phyloP scores from a whole-genome alignment of 345 rosid genomes.

The Eucalyptus decipiens region DNA sequence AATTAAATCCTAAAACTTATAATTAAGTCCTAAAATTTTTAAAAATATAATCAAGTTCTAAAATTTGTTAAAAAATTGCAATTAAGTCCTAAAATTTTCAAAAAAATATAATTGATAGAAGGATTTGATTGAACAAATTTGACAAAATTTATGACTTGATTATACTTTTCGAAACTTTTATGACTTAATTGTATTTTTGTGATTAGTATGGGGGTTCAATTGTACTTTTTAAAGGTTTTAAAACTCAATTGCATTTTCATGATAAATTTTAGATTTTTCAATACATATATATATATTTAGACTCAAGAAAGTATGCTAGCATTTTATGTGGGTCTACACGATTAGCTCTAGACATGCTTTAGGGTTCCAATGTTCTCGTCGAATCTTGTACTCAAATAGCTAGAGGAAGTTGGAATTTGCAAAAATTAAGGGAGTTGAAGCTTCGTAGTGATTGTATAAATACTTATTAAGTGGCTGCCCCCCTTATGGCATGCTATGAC shows the following conservation, averaged over 20 bases:
- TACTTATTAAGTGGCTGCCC: neutral
- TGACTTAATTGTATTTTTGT: neutral
- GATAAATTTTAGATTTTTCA: too few species aligned
- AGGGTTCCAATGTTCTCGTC: neutral
- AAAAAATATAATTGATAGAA: accelerated
- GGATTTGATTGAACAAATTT: too few species aligned
- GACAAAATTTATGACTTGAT: accelerated
- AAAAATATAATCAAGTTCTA: too few species aligned
- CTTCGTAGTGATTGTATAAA: neutral
- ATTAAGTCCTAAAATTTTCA: accelerated
- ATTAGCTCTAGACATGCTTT: neutral
- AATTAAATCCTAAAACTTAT: too few species aligned
- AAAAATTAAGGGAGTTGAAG: neutral
- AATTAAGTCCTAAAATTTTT: too few species aligned
- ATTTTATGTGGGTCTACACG: neutral
- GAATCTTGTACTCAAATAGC: neutral
- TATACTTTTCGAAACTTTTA: too few species aligned
- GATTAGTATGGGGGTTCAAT: too few species aligned
- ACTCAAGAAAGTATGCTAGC: neutral
- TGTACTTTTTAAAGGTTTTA: too few species aligned
- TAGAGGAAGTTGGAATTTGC: neutral
- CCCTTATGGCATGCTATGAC: neutral
- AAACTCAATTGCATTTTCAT: too few species aligned
- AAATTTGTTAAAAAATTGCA: too few species aligned
- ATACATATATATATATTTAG: too few species aligned